Base-by-base conservation (phyloP, 805 yeast genomes). In the Phaffomyces thermotolerans region DNA sequence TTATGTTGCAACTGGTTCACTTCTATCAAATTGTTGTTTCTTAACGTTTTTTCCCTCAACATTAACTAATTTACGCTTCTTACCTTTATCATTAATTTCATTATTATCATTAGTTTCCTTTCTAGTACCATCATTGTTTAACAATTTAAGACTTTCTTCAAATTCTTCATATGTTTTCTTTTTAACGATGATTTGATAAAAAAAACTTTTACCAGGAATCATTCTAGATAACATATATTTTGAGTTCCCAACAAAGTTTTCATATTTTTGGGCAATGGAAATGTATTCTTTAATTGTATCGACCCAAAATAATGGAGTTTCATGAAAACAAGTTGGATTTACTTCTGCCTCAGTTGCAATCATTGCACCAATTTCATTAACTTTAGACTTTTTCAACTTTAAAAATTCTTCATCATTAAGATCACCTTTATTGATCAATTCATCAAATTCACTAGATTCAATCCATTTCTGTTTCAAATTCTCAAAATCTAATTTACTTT, bases 281-380 rank as follows among this genome's bases (percentile, higher is more conserved):
- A 79, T 55, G 49, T 77, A 86, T 48, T 86, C 83, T 37, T 67
- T 69, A 10, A 78, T 71, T 10, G 76, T 64, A 23, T 67, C 58
- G 23, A 64, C 68, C 85, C 91, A 85, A 0, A 75, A 66, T 38
- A 71, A 58, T 4, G 70, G 69, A 1, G 30, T 41, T 27, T 32
- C 12, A 27, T 62, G 60, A 60, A 93, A 93, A 33, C 86, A 81
- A 1, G 95, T 72, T 8, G 95, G 93, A 58, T 93, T 90, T 7
- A 73, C 58, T 63, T 93, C 98, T 0, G 97, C 98, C 27, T 79
- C 78, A 29, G 87, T 83, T 1, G 97, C 99, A 55, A 90, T 79
- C 99, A 93, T 91, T 7, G 87, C 90, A 4, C 98, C 95, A n/a
- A 83, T 65, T 41, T 76, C 75, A 2, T 72, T 71, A 1, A 81